Conservation (phyloP, 2,329 filamentous ascomycete genomes). For the Chaetothyriales sp. region DNA sequence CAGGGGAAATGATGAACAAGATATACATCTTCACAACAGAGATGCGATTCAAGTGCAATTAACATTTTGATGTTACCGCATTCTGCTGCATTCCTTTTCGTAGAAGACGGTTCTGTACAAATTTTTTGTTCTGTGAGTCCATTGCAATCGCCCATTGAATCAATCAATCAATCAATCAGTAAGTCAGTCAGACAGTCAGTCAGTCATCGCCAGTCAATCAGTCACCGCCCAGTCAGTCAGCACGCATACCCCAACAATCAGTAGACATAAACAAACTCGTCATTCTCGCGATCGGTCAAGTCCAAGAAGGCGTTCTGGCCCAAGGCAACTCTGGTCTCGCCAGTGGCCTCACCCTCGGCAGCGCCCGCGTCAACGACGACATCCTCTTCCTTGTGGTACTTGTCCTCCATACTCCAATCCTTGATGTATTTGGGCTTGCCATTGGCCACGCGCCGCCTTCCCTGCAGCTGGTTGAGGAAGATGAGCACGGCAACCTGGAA, state of each 20-base stretch:
- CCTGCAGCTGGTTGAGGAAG: slow-evolving; percentile 43
- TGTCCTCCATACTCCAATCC: slow-evolving; percentile 45
- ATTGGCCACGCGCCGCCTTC: slow-evolving; percentile 38
- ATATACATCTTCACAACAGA: too few relatives aligned
- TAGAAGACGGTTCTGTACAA: too few relatives aligned
- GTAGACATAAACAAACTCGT: slow-evolving; percentile 39
- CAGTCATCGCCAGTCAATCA: too few relatives aligned
- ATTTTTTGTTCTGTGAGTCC: too few relatives aligned
- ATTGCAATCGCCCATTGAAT: too few relatives aligned
- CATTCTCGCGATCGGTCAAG: slow-evolving; percentile 49
- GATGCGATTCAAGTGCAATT: too few relatives aligned
- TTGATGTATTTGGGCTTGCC: slow-evolving; percentile 46
- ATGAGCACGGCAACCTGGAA: slow-evolving; percentile 42
- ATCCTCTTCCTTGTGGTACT: slow-evolving; percentile 22
- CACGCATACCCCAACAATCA: too few relatives aligned
- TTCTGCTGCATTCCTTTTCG: too few relatives aligned
- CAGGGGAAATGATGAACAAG: too few relatives aligned
- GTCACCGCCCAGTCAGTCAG: too few relatives aligned
- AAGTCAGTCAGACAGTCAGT: neutral
- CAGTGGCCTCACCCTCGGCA: slow-evolving; percentile 17
- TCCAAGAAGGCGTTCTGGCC: slow-evolving; percentile 34
- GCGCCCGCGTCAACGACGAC: slow-evolving; percentile 18
- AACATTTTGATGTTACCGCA: too few relatives aligned
- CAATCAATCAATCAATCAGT: too few relatives aligned
- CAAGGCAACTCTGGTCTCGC: slow-evolving; percentile 12